Conservation (phyloP, 208 protist species). For the Trypanosoma brucei region DNA sequence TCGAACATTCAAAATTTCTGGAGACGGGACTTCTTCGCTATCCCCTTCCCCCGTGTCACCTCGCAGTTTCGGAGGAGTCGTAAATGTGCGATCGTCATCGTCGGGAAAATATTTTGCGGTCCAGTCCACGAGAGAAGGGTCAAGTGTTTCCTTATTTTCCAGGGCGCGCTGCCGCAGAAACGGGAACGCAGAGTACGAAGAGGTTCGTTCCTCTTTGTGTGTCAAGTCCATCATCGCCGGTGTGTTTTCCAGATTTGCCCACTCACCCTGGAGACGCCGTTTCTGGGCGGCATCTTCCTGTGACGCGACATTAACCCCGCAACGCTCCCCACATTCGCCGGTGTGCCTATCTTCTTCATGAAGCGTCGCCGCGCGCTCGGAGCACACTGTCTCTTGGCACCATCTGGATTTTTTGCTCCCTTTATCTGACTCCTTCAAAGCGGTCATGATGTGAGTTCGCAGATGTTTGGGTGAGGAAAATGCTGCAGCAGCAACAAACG, state of each 20-base stretch:
- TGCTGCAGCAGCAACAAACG: conserved; percentile 46
- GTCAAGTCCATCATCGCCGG: conserved; percentile 52
- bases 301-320: not conserved
- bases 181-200: conserved; percentile 60
- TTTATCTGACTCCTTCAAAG: not conserved
- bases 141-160: conserved; percentile 61
- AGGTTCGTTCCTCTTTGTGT: conserved; percentile 14
- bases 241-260: conserved; percentile 48
- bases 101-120: conserved; percentile 88
- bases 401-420: too few relatives aligned
- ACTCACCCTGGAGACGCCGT: conserved; percentile 46
- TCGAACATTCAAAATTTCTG: not conserved
- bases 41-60: conserved; percentile 6
- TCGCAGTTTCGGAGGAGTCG: conserved; percentile 60
- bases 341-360: not conserved
- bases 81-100: conserved; percentile 65
- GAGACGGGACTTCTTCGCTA: not conserved
- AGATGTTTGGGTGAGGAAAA: conserved; percentile 23
- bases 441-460: not conserved
- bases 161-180: conserved; percentile 80
- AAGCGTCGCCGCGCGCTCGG: too few relatives aligned
- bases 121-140: conserved; percentile 88
- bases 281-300: conserved; percentile 18
- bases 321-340: not conserved
- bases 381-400: too few relatives aligned